Percentiles rank a stretch among this genome's conserved stretches.
Conservation (phyloP, 164 flowering plant species). For the Berberis vulgaris region DNA sequence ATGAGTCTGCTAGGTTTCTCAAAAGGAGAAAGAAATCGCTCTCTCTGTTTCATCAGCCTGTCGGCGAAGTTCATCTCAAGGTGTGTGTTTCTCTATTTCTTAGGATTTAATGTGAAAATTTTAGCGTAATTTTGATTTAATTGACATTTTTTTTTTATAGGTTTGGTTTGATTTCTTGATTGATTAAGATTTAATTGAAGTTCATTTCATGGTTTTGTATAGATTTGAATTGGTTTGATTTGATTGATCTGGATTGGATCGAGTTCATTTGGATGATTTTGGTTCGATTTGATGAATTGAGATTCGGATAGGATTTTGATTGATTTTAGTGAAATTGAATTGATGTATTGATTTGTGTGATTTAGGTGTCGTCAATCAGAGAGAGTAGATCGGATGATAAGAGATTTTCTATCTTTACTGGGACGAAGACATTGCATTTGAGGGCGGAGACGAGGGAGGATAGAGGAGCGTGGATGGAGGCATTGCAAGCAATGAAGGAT, state of each 20-base stretch:
- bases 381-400: constrained; percentile 61
- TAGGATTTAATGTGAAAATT: too few relatives aligned
- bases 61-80: not conserved
- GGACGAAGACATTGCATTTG: constrained; percentile 83
- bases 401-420: constrained; percentile 54
- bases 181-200: too few relatives aligned
- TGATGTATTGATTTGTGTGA: not conserved
- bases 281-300: not conserved
- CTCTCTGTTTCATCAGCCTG: not conserved
- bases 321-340: not conserved
- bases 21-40: constrained; percentile 3
- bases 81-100: not conserved
- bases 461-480: constrained; percentile 76
- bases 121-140: too few relatives aligned
- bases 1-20: constrained; percentile 46
- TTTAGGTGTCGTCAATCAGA: constrained; percentile 56
- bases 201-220: not conserved
- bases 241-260: not conserved
- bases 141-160: too few relatives aligned
- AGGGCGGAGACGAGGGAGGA: constrained; percentile 82
- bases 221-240: not conserved
- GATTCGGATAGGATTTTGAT: not conserved
- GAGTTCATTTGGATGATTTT: not conserved
- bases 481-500: constrained; percentile 86
- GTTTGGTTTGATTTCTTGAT: too few relatives aligned